phyloP scores from a whole-genome alignment of 2,329 filamentous ascomycete species.

The Fusarium chuoi region DNA sequence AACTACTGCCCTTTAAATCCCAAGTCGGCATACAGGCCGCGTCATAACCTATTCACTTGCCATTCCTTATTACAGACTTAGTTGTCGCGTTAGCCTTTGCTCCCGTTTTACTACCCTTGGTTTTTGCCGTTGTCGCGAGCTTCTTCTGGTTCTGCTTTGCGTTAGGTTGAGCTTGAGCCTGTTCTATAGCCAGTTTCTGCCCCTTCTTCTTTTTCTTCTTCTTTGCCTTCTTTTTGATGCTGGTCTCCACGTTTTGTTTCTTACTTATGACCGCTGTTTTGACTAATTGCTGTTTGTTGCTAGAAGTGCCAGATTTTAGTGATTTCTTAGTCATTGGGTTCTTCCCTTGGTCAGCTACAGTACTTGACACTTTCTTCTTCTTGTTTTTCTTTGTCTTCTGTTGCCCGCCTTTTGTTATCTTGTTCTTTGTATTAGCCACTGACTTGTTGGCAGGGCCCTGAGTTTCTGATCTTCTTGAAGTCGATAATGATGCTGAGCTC shows the following conservation, averaged over 20 bases:
- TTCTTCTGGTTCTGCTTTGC: background rate
- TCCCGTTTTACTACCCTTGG: background rate
- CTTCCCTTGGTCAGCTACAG: background rate
- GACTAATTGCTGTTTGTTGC: background rate
- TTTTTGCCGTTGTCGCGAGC: background rate
- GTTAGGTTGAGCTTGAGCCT: background rate
- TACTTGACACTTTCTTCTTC: background rate
- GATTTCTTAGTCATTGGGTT: background rate
- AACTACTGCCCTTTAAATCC: background rate
- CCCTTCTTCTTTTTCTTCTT: background rate
- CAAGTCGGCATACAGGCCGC: rapidly evolving
- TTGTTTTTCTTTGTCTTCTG: background rate
- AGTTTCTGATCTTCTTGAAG: background rate
- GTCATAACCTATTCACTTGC: background rate
- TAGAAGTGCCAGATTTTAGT: background rate
- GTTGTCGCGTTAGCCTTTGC: background rate
- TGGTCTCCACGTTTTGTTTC: background rate
- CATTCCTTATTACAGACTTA: rapidly evolving
- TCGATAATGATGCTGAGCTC: background rate
- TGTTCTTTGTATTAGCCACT: background rate
- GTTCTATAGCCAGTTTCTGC: background rate
- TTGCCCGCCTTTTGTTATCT: no score
- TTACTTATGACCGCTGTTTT: background rate
- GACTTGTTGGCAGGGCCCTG: background rate
- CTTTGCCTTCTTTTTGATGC: background rate